Evolutionary conservation across 306 rosid species (phyloP).

Genomic region (Trifolium repens): DNA sequence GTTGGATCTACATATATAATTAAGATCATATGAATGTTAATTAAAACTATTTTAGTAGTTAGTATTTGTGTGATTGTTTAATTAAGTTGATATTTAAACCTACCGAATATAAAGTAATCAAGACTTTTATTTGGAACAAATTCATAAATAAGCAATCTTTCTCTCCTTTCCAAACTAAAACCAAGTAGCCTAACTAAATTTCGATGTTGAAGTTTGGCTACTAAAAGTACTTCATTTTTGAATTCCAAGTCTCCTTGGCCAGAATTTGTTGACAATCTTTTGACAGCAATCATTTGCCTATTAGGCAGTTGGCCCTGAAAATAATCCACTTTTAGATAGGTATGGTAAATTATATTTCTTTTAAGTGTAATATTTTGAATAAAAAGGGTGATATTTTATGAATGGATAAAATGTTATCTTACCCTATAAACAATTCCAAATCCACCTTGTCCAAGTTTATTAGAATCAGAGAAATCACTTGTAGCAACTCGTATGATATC

Average conservation of each 20-base stretch:
- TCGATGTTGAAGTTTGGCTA: constrained; percentile 47
- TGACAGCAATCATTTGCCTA: constrained; percentile 43
- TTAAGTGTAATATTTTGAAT: background rate
- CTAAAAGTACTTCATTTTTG: constrained; percentile 52
- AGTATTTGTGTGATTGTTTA: background rate
- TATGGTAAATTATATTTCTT: background rate
- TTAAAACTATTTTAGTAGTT: background rate
- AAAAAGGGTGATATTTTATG: background rate
- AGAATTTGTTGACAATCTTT: constrained; percentile 40
- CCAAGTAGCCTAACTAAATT: constrained; percentile 48
- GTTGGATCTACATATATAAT: constrained; percentile 41
- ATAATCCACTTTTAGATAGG: no score
- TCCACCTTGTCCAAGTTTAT: constrained; percentile 51
- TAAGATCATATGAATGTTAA: background rate
- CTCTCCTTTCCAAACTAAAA: constrained; percentile 39
- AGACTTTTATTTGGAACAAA: constrained; percentile 60
- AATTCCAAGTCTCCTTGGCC: constrained; percentile 53
- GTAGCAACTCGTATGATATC: constrained; percentile 43
- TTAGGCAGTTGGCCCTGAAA: constrained; percentile 36
- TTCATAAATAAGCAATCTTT: constrained; percentile 57
- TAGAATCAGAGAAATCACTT: constrained; percentile 39
- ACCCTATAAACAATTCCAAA: constrained; percentile 44
- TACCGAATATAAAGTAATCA: constrained; percentile 62
- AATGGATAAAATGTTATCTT: background rate
- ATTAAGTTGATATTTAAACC: background rate